Base-by-base conservation (phyloP, 768 basidiomycete species). In the Cystofilobasidium macerans region DNA sequence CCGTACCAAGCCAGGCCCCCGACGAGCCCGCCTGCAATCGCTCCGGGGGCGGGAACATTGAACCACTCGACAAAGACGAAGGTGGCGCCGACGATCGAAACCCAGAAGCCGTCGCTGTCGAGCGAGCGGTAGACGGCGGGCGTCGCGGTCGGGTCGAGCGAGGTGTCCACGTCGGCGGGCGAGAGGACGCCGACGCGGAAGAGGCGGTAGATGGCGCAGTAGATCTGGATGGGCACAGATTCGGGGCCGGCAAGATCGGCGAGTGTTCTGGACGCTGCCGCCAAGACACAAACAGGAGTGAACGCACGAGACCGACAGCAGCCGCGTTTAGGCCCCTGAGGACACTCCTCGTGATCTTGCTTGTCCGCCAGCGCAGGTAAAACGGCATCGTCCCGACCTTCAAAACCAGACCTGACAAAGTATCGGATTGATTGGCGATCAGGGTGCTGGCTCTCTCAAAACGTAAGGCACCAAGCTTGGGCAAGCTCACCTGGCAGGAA, bases 81-180 rank as follows among this genome's bases (percentile, higher is more conserved):
- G 1, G 79, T 75, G 0, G 73, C 64, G 1, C 76, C 75, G 0
- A 78, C 75, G 51, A 81, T 73, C 22, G 79, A 79, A 40, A 80
- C 72, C 81, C 81, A 82, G 78, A 80, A 82, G 2, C 80, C 80
- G 59, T 82, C 78, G 14, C 73, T 64, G 18, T 71, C 73, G 1
- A 75, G 63, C 8, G 73, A 63, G 30, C 70, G 70, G 18, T 60
- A 70, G 45, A 71, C 68, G 48, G 63, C 70, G 72, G 65, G 45
- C 70, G 62, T 61, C 1, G 57, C 26, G 22, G 63, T 54, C 36
- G 68, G 32, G 16, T 43, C 68, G 26, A 57, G 33, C 62, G 56
- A 57, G 30, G 60, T 12, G 48, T 45, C 45, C 47, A 45, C 33
- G 63, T 48, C 36, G 14, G 58, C 48, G 6, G 64, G 43, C 33